Evolutionary conservation across 2,329 filamentous ascomycete species (phyloP).

Genomic region (Diplodia sapinea): DNA sequence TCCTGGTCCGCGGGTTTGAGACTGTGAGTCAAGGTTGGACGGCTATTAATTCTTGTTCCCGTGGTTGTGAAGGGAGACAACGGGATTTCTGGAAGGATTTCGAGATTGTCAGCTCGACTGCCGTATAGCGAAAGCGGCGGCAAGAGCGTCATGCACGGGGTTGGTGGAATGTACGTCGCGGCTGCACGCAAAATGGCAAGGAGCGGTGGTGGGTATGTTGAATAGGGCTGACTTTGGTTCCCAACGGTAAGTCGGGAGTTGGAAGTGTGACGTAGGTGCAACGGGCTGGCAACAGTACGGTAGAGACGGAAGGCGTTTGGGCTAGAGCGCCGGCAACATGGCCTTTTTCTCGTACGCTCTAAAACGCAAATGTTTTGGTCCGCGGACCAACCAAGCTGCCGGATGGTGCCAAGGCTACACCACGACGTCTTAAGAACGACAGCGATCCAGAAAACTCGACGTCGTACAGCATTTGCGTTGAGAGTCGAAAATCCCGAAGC

Average conservation of each 20-base stretch:
- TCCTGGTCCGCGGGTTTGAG: slow-evolving; percentile 1
- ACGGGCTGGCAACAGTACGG: background rate
- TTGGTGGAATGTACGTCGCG: background rate
- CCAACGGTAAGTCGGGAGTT: background rate
- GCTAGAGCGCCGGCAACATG: slow-evolving; percentile 16
- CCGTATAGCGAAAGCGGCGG: background rate
- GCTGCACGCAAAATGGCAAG: background rate
- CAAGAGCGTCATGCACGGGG: background rate
- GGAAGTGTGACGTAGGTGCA: slow-evolving; percentile 10
- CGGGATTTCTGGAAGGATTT: slow-evolving; percentile 17
- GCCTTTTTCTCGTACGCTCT: slow-evolving; percentile 7
- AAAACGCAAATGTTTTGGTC: slow-evolving; percentile 22
- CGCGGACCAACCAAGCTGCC: background rate
- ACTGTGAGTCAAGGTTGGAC: slow-evolving; percentile 5
- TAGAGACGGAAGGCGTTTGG: slow-evolving; percentile 24
- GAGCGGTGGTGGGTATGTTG: background rate
- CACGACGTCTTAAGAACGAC: background rate
- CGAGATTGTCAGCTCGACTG: background rate
- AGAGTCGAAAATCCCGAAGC: background rate
- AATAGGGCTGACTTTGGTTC: background rate
- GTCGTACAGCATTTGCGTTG: slow-evolving; percentile 4
- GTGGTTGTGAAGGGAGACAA: background rate
- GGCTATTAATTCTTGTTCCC: background rate
- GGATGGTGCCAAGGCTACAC: slow-evolving; percentile 4
- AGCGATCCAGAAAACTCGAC: background rate